These are phyloP conservation scores for Diplodia corticola DNA, from an alignment of 2,329 filamentous ascomycete species.

Conservation along the genomic window DNA sequence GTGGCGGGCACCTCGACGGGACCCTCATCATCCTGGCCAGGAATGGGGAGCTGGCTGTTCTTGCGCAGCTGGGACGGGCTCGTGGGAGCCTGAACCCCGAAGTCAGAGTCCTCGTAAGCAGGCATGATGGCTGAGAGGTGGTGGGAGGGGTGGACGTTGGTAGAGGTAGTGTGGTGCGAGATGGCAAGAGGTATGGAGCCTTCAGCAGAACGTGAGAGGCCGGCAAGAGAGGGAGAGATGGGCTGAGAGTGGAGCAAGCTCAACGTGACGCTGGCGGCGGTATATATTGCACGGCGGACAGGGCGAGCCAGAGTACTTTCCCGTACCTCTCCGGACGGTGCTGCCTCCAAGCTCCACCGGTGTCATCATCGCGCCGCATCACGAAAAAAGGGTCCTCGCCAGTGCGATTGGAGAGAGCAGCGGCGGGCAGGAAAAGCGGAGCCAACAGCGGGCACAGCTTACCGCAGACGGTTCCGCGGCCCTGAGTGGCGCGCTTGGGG, in stretches of 20 bases:
- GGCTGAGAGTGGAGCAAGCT: slow-evolving; percentile 5
- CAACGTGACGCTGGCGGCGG: slow-evolving; percentile 12
- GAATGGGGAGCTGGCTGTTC: slow-evolving; percentile 42
- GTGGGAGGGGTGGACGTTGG: not conserved
- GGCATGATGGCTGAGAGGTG: slow-evolving; percentile 53
- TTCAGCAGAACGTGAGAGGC: not conserved
- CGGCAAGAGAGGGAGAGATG: slow-evolving; percentile 7
- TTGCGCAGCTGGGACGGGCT: slow-evolving; percentile 27
- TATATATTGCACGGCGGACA: slow-evolving; percentile 21
- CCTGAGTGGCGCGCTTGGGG: slow-evolving; percentile 20
- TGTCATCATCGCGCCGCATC: slow-evolving; percentile 25
- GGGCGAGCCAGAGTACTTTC: not conserved
- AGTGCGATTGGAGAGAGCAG: slow-evolving; percentile 16
- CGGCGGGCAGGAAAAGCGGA: slow-evolving; percentile 23
- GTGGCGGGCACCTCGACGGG: slow-evolving; percentile 67
- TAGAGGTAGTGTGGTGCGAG: not conserved
- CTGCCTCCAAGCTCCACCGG: slow-evolving; percentile 24
- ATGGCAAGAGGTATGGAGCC: not conserved
- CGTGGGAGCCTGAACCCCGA: slow-evolving; percentile 46
- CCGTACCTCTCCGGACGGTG: slow-evolving; percentile 22
- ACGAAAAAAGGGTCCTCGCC: slow-evolving; percentile 22
- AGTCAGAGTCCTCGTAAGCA: slow-evolving; percentile 60
- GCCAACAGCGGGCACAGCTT: slow-evolving; percentile 22
- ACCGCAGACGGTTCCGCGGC: slow-evolving; percentile 15
- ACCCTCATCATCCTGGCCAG: slow-evolving; percentile 44